Conservation (phyloP, 139 green algal genomes). For the Asterochloris sp. region DNA sequence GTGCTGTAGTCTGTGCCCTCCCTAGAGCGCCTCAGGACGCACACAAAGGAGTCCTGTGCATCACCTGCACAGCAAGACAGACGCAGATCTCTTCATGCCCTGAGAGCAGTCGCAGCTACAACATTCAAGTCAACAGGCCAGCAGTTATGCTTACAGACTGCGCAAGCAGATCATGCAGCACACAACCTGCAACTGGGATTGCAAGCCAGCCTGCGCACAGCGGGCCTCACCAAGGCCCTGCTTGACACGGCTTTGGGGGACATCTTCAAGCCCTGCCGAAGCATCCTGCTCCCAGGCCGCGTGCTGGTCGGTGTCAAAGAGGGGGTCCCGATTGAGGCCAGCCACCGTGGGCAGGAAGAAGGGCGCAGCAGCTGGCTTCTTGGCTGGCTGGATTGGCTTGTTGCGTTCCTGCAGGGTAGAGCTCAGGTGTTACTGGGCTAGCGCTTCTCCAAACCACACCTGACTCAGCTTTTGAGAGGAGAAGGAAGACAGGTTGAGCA, state of each 20-base stretch:
- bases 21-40: slow-evolving; percentile 33
- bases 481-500: neutral
- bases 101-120: neutral
- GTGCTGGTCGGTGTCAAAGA: slow-evolving; percentile 11
- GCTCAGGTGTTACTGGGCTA: no score
- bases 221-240: neutral
- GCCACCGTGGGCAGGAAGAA: slow-evolving; percentile 96
- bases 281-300: neutral
- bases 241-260: neutral
- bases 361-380: slow-evolving; percentile 91
- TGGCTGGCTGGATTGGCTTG: slow-evolving; percentile 80
- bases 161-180: neutral
- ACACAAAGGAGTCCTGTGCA: slow-evolving; percentile 23
- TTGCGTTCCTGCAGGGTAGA: slow-evolving; percentile 54
- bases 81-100: no score
- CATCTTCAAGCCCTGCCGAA: neutral
- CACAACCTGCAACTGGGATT: neutral
- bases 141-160: neutral
- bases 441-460: neutral
- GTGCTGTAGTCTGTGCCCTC: slow-evolving; percentile 38
- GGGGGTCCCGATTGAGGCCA: neutral
- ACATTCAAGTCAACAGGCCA: neutral
- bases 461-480: neutral
- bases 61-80: neutral
- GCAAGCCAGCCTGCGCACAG: neutral